Base-by-base conservation (phyloP, 441 rosid species). In the Gossypium laxum region DNA sequence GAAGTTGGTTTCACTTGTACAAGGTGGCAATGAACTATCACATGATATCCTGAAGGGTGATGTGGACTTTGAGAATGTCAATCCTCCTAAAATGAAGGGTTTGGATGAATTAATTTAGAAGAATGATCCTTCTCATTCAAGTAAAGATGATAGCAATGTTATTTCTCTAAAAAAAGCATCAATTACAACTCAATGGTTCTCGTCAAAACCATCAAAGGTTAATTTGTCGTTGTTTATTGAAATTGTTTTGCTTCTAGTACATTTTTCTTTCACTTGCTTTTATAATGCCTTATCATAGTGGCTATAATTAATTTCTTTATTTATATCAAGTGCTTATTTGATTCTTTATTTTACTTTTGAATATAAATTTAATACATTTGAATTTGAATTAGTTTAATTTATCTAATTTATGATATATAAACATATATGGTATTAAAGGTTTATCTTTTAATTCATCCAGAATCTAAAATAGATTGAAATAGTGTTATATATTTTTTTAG, bases 191-290 rank as follows among this genome's bases (percentile, higher is more conserved):
- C 66, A 59, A 69, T 91, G 97, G 96, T 91, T 93, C 83, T 89
- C 95, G 79, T 79, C 96, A 45, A 93, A 87, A 79, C 81, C 96
- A 63, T 76, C 87, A 45, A 91, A 93, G 98, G 98, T 89, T 69
- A 82, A 58, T 12, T 38, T 74, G 45, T 19, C 30, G 11, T 48
- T 69, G 74, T 45, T 2, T 47, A n/a, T 72, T 6, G 22, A 64
- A 24, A 1, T 26, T 30, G 1, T 58, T 19, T 38, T 55, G 22
- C 26, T 17, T 22, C 15, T 10, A 3, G 2, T 51, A 19, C 12
- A 28, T 19, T 51, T 67, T 38, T 30, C 2, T n/a, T 28, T 59
- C 18, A 45, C 24, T 2, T 65, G 2, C 0, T 11, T 32, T 3
- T 43, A 2, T 3, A 45, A 8, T 7, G 6, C 30, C 17, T 0